These are phyloP conservation scores for Scopulariopsis brevicaulis DNA, from an alignment of 2,329 filamentous ascomycete genomes.

Conservation along the genomic window DNA sequence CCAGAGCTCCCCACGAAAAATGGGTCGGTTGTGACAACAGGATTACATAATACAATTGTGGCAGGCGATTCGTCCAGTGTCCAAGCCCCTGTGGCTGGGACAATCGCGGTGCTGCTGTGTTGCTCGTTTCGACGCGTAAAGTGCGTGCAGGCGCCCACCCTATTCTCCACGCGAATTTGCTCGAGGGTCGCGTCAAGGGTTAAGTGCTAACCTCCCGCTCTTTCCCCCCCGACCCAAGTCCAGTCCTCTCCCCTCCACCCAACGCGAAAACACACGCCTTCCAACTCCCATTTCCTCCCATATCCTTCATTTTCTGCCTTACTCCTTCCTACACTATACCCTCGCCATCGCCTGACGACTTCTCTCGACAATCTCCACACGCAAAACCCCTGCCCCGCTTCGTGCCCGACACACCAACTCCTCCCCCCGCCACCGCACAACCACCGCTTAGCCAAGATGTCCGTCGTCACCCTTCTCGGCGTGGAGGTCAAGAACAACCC, in stretches of 20 bases:
- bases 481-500: constrained; percentile 97
- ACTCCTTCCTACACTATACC: background rate
- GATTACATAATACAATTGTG: background rate
- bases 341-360: background rate
- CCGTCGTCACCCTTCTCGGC: constrained; percentile 88
- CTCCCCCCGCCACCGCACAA: background rate
- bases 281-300: background rate
- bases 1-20: background rate
- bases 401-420: background rate
- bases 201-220: background rate
- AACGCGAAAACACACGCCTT: background rate
- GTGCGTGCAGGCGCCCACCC: background rate
- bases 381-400: background rate
- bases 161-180: constrained; percentile 3
- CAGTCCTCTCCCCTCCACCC: background rate
- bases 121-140: constrained; percentile 1
- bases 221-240: background rate
- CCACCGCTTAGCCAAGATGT: constrained; percentile 46
- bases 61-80: background rate
- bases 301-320: background rate
- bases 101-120: background rate
- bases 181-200: constrained; percentile 2
- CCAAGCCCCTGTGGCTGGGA: background rate
- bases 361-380: background rate
- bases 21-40: background rate